Conservation (phyloP, 2,329 filamentous ascomycete genomes). For the Tolypocladium ophioglossoides region DNA sequence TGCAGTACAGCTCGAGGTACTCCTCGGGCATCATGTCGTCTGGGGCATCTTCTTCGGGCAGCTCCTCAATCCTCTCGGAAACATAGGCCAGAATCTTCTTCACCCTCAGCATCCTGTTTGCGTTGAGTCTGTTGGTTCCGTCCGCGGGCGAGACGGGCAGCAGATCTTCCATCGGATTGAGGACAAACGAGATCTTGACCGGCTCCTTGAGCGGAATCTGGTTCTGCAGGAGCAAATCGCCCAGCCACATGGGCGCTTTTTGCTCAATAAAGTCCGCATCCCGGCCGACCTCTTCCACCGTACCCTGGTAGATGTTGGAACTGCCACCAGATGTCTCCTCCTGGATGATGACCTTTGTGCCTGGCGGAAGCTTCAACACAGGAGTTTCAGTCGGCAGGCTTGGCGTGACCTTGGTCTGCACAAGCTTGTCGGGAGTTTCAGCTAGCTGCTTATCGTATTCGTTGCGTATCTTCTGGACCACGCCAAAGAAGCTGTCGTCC, state of each 20-base stretch:
- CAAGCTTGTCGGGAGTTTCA: constrained; percentile 39
- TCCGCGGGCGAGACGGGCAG: constrained; percentile 66
- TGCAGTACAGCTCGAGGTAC: constrained; percentile 90
- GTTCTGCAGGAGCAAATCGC: constrained; percentile 78
- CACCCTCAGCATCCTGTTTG: constrained; percentile 90
- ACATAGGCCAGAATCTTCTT: constrained; percentile 92
- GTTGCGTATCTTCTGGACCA: constrained; percentile 60
- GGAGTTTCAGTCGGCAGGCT: constrained; percentile 65
- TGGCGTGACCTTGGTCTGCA: constrained; percentile 57
- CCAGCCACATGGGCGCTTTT: constrained; percentile 82
- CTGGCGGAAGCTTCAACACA: constrained; percentile 59
- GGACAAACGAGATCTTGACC: constrained; percentile 87
- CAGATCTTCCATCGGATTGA: constrained; percentile 68
- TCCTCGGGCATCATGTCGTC: constrained; percentile 69
- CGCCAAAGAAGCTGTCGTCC: constrained; percentile 64
- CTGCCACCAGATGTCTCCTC: constrained; percentile 57
- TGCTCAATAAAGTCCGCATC: constrained; percentile 80
- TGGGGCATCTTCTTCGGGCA: constrained; percentile 46
- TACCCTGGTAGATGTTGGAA: constrained; percentile 85
- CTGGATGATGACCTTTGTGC: constrained; percentile 58
- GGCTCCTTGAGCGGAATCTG: constrained; percentile 78
- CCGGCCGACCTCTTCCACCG: constrained; percentile 63
- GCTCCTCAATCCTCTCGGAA: constrained; percentile 77
- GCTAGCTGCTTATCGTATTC: constrained; percentile 60
- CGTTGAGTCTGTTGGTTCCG: constrained; percentile 83